Evolutionary conservation across 2,329 filamentous ascomycete species (phyloP).

Genomic region (Dactylellina leptospora): DNA sequence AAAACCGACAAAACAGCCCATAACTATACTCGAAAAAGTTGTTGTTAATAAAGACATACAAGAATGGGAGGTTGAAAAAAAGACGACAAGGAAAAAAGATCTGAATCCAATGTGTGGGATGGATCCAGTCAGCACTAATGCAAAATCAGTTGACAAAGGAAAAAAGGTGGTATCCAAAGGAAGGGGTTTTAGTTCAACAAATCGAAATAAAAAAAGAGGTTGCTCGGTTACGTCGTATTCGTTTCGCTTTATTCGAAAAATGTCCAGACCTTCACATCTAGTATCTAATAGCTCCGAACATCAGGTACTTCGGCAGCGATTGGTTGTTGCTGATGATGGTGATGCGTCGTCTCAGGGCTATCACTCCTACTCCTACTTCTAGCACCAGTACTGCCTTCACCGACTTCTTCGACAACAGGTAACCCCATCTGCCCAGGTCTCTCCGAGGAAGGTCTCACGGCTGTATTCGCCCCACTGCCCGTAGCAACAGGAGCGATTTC

Average conservation of each 20-base stretch:
- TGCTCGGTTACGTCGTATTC: slow-evolving; percentile 21
- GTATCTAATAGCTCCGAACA: slow-evolving; percentile 16
- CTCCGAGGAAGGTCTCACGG: slow-evolving; percentile 68
- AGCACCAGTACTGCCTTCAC: slow-evolving; percentile 66
- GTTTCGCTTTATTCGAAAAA: slow-evolving; percentile 32
- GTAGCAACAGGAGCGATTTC: slow-evolving; percentile 70
- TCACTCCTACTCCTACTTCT: slow-evolving; percentile 55
- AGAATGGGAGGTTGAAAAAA: slow-evolving; percentile 26
- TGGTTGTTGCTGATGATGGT: slow-evolving; percentile 36
- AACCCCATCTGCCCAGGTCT: slow-evolving; percentile 67
- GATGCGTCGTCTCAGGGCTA: slow-evolving; percentile 53
- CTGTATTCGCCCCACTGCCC: slow-evolving; percentile 68
- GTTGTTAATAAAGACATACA: slow-evolving; percentile 29
- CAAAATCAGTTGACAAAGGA: slow-evolving; percentile 36
- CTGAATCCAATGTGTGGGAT: slow-evolving; percentile 15
- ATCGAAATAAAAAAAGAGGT: slow-evolving; percentile 14
- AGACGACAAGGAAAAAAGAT: slow-evolving; percentile 11
- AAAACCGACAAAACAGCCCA: slow-evolving; percentile 44
- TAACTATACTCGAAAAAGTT: no score
- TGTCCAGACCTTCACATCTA: slow-evolving; percentile 9
- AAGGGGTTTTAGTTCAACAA: slow-evolving; percentile 49
- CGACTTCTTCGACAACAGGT: slow-evolving; percentile 90
- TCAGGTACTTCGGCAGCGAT: slow-evolving; percentile 50
- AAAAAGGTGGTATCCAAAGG: slow-evolving; percentile 35
- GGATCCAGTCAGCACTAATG: background rate